Base-by-base conservation (phyloP, 2,329 filamentous ascomycete genomes). In the Hortaea werneckii region DNA sequence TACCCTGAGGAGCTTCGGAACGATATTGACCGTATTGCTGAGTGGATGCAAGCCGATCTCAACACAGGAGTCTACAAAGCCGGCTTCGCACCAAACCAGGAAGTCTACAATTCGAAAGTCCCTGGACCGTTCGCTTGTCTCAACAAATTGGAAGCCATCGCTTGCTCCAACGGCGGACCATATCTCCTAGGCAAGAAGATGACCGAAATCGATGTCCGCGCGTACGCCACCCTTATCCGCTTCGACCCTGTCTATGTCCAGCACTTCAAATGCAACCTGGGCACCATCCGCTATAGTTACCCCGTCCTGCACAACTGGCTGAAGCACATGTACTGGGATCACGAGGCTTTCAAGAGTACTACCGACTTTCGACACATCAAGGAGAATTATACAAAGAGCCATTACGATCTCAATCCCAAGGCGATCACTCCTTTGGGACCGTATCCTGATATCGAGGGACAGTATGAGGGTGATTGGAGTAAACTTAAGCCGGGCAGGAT, bases 291-390 rank as follows among this genome's bases (percentile, higher is more conserved):
- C 30, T 54, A 62, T 37, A 71, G 77, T 46, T 82, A 82, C 53
- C 79, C 79, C 0, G 68, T 75, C 8, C 55, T 82, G 45, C 69
- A 79, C 57, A 77, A 79, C 50, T 82, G 78, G 76, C 52, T 82
- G 51, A 77, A 73, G 61, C 69, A 69, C 30, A 56, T 80, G 58
- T 82, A 80, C 62, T 79, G 74, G 70, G 72, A 75, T 47, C 56
- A 60, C 29, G 67, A 75, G 1, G 76, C 71, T 0, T 79, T 78
- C 50, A 70, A 60, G 47, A 74, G 77, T 53, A 79, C 75, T 11
- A 83, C 80, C 0, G 68, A 83, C 50, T 83, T 83, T 52, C 73
- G 64, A 50, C 80, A 84, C 55, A 83, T 83, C 58, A 84, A 83
- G 63, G 80, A 84, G 59, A 82, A 80, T 50, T 77, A 78, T 50